Conservation (phyloP, 768 basidiomycete genomes). For the Suillus weaverae region DNA sequence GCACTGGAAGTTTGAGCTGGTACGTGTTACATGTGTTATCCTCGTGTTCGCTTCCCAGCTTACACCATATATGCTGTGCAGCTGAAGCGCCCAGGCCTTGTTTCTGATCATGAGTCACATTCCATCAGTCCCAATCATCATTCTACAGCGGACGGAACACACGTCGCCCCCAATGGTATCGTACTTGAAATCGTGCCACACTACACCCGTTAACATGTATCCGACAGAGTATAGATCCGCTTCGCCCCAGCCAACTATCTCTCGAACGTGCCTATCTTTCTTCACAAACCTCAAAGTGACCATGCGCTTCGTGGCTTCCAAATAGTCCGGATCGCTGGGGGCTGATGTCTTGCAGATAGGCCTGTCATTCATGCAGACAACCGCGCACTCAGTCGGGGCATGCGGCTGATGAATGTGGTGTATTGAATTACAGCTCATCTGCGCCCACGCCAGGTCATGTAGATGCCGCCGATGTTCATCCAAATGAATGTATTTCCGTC, state of each 20-base stretch:
- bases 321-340: neutral
- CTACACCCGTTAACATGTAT: no score
- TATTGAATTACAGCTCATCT: neutral
- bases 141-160: neutral
- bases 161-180: neutral
- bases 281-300: neutral
- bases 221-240: no score
- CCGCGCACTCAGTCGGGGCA: neutral
- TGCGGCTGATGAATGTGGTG: neutral
- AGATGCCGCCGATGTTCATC: neutral
- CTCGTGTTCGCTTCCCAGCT: neutral
- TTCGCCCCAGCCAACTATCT: no score
- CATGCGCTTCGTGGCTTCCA: neutral
- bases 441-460: neutral
- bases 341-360: neutral
- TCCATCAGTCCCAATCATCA: no score
- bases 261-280: neutral
- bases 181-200: neutral
- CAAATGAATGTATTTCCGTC: neutral
- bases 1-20: neutral
- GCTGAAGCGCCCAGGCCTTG: neutral
- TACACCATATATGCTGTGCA: neutral
- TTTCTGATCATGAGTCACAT: no score
- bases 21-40: neutral
- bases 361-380: neutral